Evolutionary conservation across 257 asterid genomes (phyloP).

Genomic region (Sherardia arvensis): DNA sequence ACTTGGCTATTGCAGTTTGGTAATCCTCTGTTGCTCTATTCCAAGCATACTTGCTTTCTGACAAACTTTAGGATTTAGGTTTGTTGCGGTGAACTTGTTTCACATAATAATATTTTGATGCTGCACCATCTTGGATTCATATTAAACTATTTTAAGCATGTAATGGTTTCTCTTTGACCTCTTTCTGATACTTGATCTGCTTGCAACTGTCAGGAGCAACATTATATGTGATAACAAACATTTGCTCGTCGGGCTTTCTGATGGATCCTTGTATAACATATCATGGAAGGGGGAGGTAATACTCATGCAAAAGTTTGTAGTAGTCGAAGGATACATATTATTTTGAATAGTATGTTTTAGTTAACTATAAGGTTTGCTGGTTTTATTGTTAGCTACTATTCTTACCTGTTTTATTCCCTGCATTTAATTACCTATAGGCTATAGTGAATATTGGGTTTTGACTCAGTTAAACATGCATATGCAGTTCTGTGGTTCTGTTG

Average conservation of each 20-base stretch:
- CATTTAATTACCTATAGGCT: not conserved
- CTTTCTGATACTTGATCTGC: not conserved
- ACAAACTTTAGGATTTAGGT: not conserved
- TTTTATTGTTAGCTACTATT: not conserved
- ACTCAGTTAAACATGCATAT: conserved; percentile 9
- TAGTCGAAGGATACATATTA: not conserved
- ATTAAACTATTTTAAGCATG: not conserved
- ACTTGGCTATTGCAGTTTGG: not conserved
- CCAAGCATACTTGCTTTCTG: not conserved
- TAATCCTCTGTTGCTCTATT: not conserved
- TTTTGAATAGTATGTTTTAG: not conserved
- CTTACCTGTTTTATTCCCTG: not conserved
- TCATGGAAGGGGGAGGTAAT: conserved; percentile 99
- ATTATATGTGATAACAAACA: conserved; percentile 84
- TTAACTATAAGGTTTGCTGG: not conserved
- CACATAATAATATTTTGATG: not conserved
- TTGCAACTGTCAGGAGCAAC: conserved; percentile 76
- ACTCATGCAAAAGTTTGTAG: not conserved
- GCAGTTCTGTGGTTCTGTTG: conserved; percentile 81
- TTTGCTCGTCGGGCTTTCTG: conserved; percentile 86
- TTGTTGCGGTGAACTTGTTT: not conserved
- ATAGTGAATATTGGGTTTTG: not conserved
- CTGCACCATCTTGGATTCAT: not conserved
- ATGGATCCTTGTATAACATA: conserved; percentile 90
- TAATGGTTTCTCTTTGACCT: not conserved